These are phyloP conservation scores for Boletus pseudo-olivaceus DNA, from an alignment of 768 basidiomycete species.

Conservation along the genomic window DNA sequence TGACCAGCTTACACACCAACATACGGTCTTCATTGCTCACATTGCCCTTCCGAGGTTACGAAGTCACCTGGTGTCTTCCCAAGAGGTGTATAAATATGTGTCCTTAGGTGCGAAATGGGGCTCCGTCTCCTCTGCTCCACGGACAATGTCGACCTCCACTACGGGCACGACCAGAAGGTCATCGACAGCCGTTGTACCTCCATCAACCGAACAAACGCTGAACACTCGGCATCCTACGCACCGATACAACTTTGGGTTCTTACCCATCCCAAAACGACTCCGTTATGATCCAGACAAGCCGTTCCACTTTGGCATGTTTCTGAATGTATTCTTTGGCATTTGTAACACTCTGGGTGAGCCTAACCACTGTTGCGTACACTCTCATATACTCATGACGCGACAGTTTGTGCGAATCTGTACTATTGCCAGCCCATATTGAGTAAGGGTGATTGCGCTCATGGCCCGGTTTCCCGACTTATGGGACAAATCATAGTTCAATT, in stretches of 20 bases:
- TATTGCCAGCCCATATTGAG: conserved; percentile 80
- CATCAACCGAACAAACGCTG: background rate
- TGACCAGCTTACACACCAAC: background rate
- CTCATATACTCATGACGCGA: background rate
- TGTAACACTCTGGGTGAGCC: conserved; percentile 44
- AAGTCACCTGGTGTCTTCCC: background rate
- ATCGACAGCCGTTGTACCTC: background rate
- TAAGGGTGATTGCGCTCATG: conserved; percentile 27
- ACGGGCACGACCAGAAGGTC: background rate
- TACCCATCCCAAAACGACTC: conserved; percentile 56
- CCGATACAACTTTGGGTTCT: conserved; percentile 47
- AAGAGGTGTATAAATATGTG: conserved; percentile 1
- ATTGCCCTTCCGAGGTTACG: background rate
- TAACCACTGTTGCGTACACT: background rate
- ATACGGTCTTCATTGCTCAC: background rate
- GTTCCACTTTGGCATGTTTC: conserved; percentile 44
- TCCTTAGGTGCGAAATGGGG: background rate
- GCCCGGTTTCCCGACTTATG: background rate
- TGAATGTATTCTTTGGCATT: conserved; percentile 61
- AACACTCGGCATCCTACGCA: background rate
- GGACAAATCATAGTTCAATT: conserved; percentile 22
- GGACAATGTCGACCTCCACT: background rate
- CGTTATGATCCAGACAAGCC: conserved; percentile 49
- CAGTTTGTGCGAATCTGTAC: conserved; percentile 63
- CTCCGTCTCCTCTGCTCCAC: conserved; percentile 1